Evolutionary conservation across 495 filamentous ascomycete species (phyloP).

Genomic region (Pseudotulostoma volvatum): DNA sequence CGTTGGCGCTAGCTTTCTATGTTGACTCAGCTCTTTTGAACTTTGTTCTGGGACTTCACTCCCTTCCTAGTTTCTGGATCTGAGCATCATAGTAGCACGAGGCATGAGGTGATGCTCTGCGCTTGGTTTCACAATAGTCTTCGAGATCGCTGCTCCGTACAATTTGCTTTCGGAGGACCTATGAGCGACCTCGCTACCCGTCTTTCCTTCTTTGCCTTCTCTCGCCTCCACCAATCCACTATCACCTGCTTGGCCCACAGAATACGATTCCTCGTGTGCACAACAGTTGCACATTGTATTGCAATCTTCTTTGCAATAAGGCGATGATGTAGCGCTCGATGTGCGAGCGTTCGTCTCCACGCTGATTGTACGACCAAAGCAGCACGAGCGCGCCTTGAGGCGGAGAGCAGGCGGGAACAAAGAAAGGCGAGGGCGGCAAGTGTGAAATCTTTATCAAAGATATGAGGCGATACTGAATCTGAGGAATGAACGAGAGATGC

Average conservation of each 20-base stretch:
- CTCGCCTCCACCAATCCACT: conserved; percentile 25
- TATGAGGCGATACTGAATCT: conserved; percentile 13
- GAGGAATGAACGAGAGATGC: conserved; percentile 20
- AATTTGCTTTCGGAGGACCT: background rate
- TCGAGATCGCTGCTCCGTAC: too few species aligned
- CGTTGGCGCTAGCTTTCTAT: too few species aligned
- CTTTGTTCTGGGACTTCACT: too few species aligned
- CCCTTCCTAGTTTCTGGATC: too few species aligned
- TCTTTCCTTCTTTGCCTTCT: conserved; percentile 1
- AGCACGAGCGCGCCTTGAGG: conserved; percentile 28
- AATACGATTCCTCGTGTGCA: conserved; percentile 25
- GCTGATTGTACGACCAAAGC: conserved; percentile 28
- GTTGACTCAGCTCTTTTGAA: too few species aligned
- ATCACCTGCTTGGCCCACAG: conserved; percentile 37
- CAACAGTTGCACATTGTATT: conserved; percentile 28
- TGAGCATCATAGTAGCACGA: too few species aligned
- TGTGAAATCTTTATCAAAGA: conserved; percentile 35
- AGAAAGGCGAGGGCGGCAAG: conserved; percentile 43
- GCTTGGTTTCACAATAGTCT: too few species aligned
- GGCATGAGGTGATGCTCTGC: too few species aligned
- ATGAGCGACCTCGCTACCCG: background rate
- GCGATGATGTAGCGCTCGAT: conserved; percentile 16
- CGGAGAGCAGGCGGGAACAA: conserved; percentile 41
- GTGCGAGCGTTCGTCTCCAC: conserved; percentile 22
- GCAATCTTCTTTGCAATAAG: conserved; percentile 28